Conservation (phyloP, 164 flowering plant species). For the Vitis riparia region DNA sequence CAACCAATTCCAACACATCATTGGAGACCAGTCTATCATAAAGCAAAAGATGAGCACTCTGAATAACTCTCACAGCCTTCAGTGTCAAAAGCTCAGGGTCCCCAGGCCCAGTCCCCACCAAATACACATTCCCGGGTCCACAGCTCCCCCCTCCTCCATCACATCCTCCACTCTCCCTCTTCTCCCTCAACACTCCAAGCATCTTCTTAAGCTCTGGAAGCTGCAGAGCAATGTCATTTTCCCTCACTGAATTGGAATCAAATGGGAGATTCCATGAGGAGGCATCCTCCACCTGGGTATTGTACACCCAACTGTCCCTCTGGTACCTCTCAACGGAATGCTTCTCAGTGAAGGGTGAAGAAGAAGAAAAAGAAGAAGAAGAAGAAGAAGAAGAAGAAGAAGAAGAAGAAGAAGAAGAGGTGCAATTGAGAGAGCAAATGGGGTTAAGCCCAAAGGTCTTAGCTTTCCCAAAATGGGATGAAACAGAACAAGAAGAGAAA, state of each 20-base stretch:
- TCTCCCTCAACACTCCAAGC: slow-evolving; percentile 56
- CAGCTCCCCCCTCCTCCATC: slow-evolving; percentile 23
- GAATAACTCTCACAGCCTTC: slow-evolving; percentile 76
- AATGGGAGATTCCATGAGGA: slow-evolving; percentile 25
- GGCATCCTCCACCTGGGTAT: slow-evolving; percentile 16
- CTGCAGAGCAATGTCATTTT: slow-evolving; percentile 75
- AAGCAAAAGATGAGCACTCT: slow-evolving; percentile 78
- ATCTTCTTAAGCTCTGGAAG: slow-evolving; percentile 79
- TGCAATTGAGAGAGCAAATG: slow-evolving; percentile 20
- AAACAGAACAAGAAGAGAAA: slow-evolving; percentile 9
- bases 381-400: slow-evolving; percentile 28
- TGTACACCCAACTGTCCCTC: slow-evolving; percentile 68
- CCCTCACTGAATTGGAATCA: slow-evolving; percentile 36
- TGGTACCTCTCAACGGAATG: slow-evolving; percentile 64
- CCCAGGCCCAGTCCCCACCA: slow-evolving; percentile 99
- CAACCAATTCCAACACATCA: slow-evolving; percentile 80
- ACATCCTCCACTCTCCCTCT: slow-evolving; percentile 25
- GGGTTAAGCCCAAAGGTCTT: slow-evolving; percentile 1
- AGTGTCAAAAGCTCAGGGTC: slow-evolving; percentile 89
- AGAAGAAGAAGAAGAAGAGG: slow-evolving; percentile 24
- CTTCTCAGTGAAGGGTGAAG: slow-evolving; percentile 78
- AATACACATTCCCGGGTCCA: slow-evolving; percentile 67
- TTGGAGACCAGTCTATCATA: slow-evolving; percentile 92
- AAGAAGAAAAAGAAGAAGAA: too few species aligned
- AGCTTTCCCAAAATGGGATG: slow-evolving; percentile 11